phyloP scores from a whole-genome alignment of 345 rosid species.

The Populus pruinosa region DNA sequence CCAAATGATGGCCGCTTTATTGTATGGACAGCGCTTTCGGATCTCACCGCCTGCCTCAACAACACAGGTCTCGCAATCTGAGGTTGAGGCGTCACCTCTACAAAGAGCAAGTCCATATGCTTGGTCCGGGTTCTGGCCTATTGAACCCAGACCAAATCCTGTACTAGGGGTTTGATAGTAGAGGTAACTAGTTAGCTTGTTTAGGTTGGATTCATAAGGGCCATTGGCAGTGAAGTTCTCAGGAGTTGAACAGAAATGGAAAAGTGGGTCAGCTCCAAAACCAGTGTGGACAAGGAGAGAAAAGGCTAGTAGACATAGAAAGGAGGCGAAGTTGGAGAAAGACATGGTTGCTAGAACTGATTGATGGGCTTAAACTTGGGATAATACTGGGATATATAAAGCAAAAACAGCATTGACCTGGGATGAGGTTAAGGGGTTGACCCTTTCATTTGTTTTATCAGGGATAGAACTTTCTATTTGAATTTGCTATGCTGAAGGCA shows the following conservation, averaged over 20 bases:
- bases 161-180: constrained; percentile 18
- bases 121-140: constrained; percentile 22
- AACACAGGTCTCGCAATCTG: constrained; percentile 39
- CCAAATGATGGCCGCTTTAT: constrained; percentile 44
- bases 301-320: neutral
- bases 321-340: constrained; percentile 4
- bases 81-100: constrained; percentile 31
- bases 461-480: neutral
- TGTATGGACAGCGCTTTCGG: constrained; percentile 29
- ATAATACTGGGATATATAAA: neutral
- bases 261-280: constrained; percentile 30
- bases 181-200: constrained; percentile 26
- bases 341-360: constrained; percentile 14
- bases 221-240: constrained; percentile 27
- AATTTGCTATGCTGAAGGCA: neutral
- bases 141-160: constrained; percentile 26
- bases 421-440: neutral
- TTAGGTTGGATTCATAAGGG: constrained; percentile 34
- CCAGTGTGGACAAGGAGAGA: constrained; percentile 31
- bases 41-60: constrained; percentile 26
- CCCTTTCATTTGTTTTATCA: neutral
- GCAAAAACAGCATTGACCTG: neutral
- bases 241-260: constrained; percentile 40
- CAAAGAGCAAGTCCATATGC: constrained; percentile 38
- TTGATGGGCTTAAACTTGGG: neutral